Conservation (phyloP, 2,329 filamentous ascomycete genomes). For the Talaromyces rugulosus region DNA sequence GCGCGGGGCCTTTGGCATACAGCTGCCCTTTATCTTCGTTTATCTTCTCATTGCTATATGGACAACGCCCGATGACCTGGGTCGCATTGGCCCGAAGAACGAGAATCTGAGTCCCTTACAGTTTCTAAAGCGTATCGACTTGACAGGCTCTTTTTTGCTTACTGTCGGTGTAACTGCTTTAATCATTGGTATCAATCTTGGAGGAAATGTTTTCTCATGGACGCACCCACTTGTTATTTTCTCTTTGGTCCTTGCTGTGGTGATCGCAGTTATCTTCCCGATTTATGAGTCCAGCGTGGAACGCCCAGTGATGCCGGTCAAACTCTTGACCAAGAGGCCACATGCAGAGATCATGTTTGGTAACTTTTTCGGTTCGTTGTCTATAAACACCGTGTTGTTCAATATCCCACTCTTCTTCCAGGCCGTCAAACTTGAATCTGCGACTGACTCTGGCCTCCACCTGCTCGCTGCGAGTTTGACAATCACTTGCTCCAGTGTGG, state of each 20-base stretch:
- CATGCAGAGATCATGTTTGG: constrained; percentile 48
- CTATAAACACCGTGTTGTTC: constrained; percentile 58
- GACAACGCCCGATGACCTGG: constrained; percentile 43
- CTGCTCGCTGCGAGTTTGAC: constrained; percentile 62
- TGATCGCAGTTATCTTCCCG: constrained; percentile 38
- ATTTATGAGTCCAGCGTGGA: constrained; percentile 41
- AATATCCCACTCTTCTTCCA: constrained; percentile 74
- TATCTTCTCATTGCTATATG: constrained; percentile 41
- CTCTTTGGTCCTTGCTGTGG: constrained; percentile 40
- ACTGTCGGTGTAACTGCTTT: constrained; percentile 45
- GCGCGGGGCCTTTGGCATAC: constrained; percentile 44
- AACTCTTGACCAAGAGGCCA: constrained; percentile 44
- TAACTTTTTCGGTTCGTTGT: constrained; percentile 49
- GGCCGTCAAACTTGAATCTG: constrained; percentile 64
- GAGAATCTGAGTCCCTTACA: constrained; percentile 39
- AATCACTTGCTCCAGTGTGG: constrained; percentile 51
- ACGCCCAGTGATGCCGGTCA: constrained; percentile 48
- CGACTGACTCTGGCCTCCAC: constrained; percentile 68
- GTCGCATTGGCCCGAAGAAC: constrained; percentile 39
- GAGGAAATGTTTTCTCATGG: constrained; percentile 51
- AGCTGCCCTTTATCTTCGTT: constrained; percentile 47
- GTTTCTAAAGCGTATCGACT: constrained; percentile 46
- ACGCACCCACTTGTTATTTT: constrained; percentile 46
- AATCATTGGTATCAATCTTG: constrained; percentile 50
- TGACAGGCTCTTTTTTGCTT: constrained; percentile 46